A percentile compares a stretch with the other conserved stretches of the same genome.
Evolutionary conservation across 2,329 filamentous ascomycete genomes (phyloP).

Genomic region (Apiospora hydei): DNA sequence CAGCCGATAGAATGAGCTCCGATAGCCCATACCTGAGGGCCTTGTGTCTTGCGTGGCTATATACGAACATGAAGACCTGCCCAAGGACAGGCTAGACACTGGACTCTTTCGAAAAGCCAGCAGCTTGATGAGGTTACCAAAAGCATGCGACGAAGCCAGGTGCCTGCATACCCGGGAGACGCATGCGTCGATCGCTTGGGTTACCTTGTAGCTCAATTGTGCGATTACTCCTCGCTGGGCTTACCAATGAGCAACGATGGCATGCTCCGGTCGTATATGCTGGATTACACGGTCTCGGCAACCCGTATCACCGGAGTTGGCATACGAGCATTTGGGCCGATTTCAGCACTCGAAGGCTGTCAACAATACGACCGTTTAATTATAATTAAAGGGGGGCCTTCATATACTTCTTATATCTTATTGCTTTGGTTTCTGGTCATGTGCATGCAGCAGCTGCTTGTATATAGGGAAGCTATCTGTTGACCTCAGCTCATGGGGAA

Average conservation of each 20-base stretch:
- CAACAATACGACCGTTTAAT: not conserved
- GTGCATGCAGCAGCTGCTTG: not conserved
- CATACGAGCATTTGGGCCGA: not conserved
- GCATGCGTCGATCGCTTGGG: not conserved
- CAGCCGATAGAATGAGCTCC: conserved; percentile 1
- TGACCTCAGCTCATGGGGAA: not conserved
- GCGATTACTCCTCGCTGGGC: not conserved
- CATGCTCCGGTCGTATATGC: not conserved
- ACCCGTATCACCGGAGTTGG: not conserved
- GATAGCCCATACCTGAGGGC: not conserved
- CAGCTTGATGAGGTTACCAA: not conserved
- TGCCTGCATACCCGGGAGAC: not conserved
- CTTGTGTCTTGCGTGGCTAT: not conserved
- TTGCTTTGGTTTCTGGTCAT: not conserved
- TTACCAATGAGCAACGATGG: not conserved
- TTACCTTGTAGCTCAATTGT: not conserved
- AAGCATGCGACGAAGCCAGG: not conserved
- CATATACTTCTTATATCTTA: not conserved
- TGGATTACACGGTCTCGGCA: not conserved
- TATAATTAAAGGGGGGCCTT: not conserved
- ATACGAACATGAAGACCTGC: not conserved
- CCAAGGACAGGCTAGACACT: not conserved
- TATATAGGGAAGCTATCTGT: not conserved
- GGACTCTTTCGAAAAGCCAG: not conserved
- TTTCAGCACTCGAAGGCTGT: not conserved